Evolutionary conservation across 2,329 filamentous ascomycete genomes (phyloP).

Genomic region (Fusarium miscanthi): DNA sequence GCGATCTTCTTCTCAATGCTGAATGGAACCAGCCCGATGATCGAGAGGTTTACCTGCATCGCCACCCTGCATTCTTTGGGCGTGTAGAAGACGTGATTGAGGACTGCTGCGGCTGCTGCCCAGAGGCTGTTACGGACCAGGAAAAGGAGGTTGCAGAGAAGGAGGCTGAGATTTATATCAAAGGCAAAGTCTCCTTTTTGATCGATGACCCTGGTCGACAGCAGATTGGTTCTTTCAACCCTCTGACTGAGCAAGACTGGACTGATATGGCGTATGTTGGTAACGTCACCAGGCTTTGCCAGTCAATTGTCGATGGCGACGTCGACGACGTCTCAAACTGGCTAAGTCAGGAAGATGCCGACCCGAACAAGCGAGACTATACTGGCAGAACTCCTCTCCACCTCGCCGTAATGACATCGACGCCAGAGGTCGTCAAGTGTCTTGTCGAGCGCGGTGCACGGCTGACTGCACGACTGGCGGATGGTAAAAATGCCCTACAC

Average conservation of each 20-base stretch:
- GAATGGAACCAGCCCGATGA: constrained; percentile 86
- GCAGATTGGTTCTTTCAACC: constrained; percentile 77
- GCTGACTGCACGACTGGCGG: constrained; percentile 78
- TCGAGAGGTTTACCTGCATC: constrained; percentile 80
- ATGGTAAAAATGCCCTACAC: constrained; percentile 86
- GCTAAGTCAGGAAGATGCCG: constrained; percentile 72
- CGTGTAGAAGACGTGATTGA: constrained; percentile 77
- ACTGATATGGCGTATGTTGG: constrained; percentile 92
- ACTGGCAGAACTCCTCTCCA: constrained; percentile 84
- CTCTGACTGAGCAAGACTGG: constrained; percentile 84
- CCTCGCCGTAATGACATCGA: constrained; percentile 76
- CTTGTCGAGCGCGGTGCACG: constrained; percentile 79
- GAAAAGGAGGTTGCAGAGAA: constrained; percentile 77
- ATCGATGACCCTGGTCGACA: constrained; percentile 86
- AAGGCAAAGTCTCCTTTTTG: constrained; percentile 77
- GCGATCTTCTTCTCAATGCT: constrained; percentile 83
- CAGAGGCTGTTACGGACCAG: constrained; percentile 73
- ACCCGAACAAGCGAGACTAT: constrained; percentile 80
- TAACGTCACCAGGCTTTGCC: constrained; percentile 79
- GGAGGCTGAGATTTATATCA: constrained; percentile 81
- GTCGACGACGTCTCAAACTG: constrained; percentile 77
- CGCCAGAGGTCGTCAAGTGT: constrained; percentile 74
- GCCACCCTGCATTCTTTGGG: constrained; percentile 88
- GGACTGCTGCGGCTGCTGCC: constrained; percentile 87
- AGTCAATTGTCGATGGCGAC: constrained; percentile 82